These are phyloP conservation scores for Botrytis cinerea DNA, from an alignment of 2,329 filamentous ascomycete genomes.

Conservation along the genomic window DNA sequence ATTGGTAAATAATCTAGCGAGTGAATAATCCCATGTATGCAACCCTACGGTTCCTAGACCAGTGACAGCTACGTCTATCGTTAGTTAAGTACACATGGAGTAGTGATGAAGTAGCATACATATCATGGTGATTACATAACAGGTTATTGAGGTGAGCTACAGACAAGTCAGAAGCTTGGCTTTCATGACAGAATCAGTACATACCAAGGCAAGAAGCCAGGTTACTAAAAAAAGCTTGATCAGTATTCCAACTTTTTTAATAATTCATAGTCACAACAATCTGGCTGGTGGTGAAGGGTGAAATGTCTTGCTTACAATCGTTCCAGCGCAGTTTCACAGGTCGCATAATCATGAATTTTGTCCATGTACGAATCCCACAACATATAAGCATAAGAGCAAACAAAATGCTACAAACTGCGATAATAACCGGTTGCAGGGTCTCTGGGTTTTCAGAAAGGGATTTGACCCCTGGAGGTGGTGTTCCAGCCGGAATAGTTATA, in stretches of 20 bases:
- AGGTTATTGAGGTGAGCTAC: not conserved
- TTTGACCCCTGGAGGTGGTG: not conserved
- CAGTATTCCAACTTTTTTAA: not conserved
- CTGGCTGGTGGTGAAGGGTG: not conserved
- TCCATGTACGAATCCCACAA: not conserved
- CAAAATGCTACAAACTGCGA: not conserved
- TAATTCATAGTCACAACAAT: not conserved
- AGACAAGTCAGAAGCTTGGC: not conserved
- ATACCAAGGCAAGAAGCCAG: not conserved
- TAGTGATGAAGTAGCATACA: not conserved
- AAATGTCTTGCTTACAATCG: not conserved
- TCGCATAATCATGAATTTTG: not conserved
- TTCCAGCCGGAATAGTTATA: not conserved
- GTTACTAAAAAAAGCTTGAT: not conserved
- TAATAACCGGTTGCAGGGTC: not conserved
- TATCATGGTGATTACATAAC: not conserved
- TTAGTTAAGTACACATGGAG: not conserved
- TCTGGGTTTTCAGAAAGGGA: not conserved
- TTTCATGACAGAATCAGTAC: not conserved
- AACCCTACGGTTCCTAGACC: not conserved
- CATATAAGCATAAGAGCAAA: not conserved
- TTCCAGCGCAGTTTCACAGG: not conserved
- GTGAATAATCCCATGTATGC: slow-evolving; percentile 3
- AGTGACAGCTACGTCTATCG: not conserved
- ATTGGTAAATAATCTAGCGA: not conserved